These are phyloP conservation scores for Crataegus laevigata DNA, from an alignment of 306 rosid species.

Conservation along the genomic window DNA sequence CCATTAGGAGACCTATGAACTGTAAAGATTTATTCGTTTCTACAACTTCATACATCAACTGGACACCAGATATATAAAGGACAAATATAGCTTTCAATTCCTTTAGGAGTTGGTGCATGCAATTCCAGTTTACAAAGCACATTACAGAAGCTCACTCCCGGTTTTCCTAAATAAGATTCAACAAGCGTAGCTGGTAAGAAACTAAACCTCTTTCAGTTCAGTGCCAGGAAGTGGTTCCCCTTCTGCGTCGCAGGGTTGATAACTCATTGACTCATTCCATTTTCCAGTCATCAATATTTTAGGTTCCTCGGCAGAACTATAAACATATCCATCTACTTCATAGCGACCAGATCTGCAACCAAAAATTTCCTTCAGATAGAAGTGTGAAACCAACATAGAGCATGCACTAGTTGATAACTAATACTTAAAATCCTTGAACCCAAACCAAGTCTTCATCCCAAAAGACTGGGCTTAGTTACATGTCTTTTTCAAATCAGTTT, in stretches of 20 bases:
- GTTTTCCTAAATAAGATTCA: neutral
- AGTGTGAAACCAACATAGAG: neutral
- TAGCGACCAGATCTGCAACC: slow-evolving; percentile 76
- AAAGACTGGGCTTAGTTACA: neutral
- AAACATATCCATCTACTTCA: slow-evolving; percentile 92
- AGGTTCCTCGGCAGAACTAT: slow-evolving; percentile 79
- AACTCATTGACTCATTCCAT: slow-evolving; percentile 77
- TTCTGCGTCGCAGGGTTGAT: slow-evolving; percentile 79
- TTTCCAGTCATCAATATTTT: slow-evolving; percentile 87
- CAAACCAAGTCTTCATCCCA: neutral
- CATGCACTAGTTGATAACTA: neutral
- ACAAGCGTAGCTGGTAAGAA: neutral
- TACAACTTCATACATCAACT: neutral
- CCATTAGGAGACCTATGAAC: neutral
- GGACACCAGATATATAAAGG: neutral
- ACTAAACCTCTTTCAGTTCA: slow-evolving; percentile 82
- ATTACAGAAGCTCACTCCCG: neutral
- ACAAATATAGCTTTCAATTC: neutral
- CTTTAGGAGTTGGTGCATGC: neutral
- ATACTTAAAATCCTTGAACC: neutral
- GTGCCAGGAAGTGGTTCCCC: slow-evolving; percentile 88
- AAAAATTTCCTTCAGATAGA: neutral
- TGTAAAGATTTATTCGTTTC: neutral
- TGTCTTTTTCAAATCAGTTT: neutral
- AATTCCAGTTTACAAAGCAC: neutral